Evolutionary conservation across 768 basidiomycete species (phyloP).

Genomic region (Trametes elegans): DNA sequence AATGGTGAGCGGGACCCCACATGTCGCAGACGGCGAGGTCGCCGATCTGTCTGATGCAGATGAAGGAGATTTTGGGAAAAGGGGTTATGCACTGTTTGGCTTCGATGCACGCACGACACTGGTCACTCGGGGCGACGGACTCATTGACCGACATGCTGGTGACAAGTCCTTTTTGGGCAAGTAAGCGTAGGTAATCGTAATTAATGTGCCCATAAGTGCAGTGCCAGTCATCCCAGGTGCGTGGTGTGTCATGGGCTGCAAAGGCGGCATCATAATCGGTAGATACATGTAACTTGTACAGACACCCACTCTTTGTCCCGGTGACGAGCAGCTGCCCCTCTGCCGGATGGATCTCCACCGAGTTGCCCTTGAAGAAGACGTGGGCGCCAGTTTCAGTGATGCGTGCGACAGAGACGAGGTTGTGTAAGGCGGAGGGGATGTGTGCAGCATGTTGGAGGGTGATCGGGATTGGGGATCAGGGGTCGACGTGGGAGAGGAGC

Average conservation of each 20-base stretch:
- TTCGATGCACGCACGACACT: slow-evolving; percentile 21
- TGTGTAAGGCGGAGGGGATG: slow-evolving; percentile 14
- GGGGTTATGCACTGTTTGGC: slow-evolving; percentile 19
- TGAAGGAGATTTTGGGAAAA: neutral
- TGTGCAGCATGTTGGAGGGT: slow-evolving; percentile 15
- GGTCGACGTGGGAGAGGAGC: neutral
- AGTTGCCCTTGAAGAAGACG: neutral
- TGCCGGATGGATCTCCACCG: neutral
- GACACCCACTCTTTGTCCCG: neutral
- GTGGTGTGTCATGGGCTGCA: neutral
- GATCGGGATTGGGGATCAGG: neutral
- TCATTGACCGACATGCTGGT: slow-evolving; percentile 13
- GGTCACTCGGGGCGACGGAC: neutral
- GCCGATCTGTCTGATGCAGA: neutral
- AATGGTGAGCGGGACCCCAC: neutral
- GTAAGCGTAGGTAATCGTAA: slow-evolving; percentile 1
- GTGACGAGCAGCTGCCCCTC: neutral
- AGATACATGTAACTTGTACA: neutral
- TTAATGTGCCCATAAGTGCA: slow-evolving; percentile 17
- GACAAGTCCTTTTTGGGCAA: slow-evolving; percentile 7
- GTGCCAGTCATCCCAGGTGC: slow-evolving; percentile 20
- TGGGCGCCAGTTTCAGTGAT: neutral
- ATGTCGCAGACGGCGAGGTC: slow-evolving; percentile 1
- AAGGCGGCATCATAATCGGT: neutral
- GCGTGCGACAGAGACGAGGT: slow-evolving; percentile 17